Conservation (phyloP, 1,284 basidiomycete species). For the Athelia sp. region DNA sequence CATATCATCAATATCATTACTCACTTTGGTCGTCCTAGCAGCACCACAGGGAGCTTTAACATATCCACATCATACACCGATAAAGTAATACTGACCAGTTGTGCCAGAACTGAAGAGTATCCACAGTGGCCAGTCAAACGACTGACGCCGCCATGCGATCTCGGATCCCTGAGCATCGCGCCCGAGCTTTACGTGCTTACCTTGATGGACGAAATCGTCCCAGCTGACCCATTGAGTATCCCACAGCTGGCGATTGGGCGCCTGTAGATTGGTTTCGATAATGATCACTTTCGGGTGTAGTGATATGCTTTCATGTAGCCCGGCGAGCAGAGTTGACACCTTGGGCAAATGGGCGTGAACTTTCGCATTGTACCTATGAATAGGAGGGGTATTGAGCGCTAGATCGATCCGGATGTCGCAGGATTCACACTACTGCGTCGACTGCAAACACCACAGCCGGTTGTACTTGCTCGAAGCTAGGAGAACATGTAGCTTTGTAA, state of each 20-base stretch:
- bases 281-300: constrained; percentile 53
- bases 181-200: constrained; percentile 40
- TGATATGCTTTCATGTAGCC: constrained; percentile 34
- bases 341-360: constrained; percentile 68
- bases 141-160: constrained; percentile 53
- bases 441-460: constrained; percentile 72
- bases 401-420: constrained; percentile 16
- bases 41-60: background rate
- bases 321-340: constrained; percentile 49
- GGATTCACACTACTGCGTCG: constrained; percentile 56
- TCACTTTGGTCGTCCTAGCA: constrained; percentile 50
- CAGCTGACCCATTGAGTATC: constrained; percentile 46
- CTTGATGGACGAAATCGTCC: constrained; percentile 49
- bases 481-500: constrained; percentile 5
- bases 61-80: background rate
- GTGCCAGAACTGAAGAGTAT: constrained; percentile 86
- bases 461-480: constrained; percentile 69
- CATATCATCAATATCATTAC: constrained; percentile 17
- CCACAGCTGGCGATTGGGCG: constrained; percentile 35
- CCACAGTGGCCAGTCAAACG: constrained; percentile 84
- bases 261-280: constrained; percentile 37
- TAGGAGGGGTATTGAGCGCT: too few relatives aligned
- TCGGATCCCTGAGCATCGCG: constrained; percentile 43
- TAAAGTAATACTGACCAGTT: constrained; percentile 47
- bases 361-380: constrained; percentile 64